Conservation (phyloP, 805 yeast genomes). For the Candida maesae region DNA sequence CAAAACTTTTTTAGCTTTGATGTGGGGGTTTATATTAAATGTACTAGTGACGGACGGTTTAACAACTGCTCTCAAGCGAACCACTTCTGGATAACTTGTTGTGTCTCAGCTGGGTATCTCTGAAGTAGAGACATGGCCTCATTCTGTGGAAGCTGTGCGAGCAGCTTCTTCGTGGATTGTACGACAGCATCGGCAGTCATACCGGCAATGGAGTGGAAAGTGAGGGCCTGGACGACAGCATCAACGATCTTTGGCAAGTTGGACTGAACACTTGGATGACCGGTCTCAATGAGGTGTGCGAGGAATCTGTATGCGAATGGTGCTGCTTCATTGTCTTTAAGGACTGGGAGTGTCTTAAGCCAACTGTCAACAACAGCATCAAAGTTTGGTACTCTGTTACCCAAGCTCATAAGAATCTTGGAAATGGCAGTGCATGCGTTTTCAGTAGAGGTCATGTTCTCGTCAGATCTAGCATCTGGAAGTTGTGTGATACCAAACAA, state of each 20-base stretch:
- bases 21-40: too few relatives aligned
- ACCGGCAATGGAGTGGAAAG: conserved; percentile 64
- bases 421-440: conserved; percentile 81
- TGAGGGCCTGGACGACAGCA: conserved; percentile 68
- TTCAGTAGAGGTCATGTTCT: conserved; percentile 83
- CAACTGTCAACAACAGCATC: conserved; percentile 67
- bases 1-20: too few relatives aligned
- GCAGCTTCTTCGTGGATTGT: conserved; percentile 55
- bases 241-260: conserved; percentile 63
- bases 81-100: conserved; percentile 57
- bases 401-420: conserved; percentile 66
- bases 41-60: not conserved
- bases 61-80: conserved; percentile 34
- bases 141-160: conserved; percentile 62
- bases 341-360: conserved; percentile 78
- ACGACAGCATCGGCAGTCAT: conserved; percentile 66
- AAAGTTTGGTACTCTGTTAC: conserved; percentile 55
- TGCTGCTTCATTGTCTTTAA: conserved; percentile 86
- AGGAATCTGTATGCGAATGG: conserved; percentile 76
- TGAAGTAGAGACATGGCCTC: conserved; percentile 64
- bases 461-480: conserved; percentile 84
- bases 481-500: conserved; percentile 67
- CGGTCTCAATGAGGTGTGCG: conserved; percentile 62
- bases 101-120: conserved; percentile 57
- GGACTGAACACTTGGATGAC: conserved; percentile 53